A percentile compares a stretch with the other conserved stretches of the same genome.
Evolutionary conservation across 2,329 filamentous ascomycete genomes (phyloP).

Genomic region (Alternaria sp.): DNA sequence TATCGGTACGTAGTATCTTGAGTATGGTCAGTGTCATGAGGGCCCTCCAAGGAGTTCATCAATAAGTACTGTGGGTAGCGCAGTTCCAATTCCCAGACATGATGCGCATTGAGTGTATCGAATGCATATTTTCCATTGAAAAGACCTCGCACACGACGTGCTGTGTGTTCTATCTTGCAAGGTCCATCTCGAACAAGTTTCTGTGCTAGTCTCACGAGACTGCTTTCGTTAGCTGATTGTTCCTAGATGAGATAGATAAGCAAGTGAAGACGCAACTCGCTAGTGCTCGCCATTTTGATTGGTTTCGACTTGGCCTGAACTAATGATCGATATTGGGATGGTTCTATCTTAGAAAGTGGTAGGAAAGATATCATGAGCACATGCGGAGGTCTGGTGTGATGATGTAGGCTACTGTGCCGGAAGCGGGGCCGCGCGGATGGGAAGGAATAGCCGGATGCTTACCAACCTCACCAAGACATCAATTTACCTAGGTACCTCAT

Average conservation of each 20-base stretch:
- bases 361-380: neutral
- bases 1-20: constrained; percentile 42
- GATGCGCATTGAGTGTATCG: constrained; percentile 43
- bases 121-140: constrained; percentile 45
- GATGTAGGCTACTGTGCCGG: constrained; percentile 9
- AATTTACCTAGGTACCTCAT: neutral
- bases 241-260: neutral
- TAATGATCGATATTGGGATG: neutral
- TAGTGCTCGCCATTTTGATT: neutral
- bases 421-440: constrained; percentile 9
- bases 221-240: constrained; percentile 24
- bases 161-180: constrained; percentile 34
- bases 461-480: neutral
- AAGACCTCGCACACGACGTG: constrained; percentile 44
- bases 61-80: constrained; percentile 48
- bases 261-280: constrained; percentile 1
- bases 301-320: no score
- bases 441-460: constrained; percentile 17
- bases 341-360: accelerated
- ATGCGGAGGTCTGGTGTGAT: neutral
- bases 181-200: constrained; percentile 53
- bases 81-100: constrained; percentile 49
- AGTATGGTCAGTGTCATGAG: neutral
- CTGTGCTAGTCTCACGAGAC: constrained; percentile 52
- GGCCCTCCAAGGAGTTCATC: neutral